Conservation (phyloP, 2,329 filamentous ascomycete genomes). For the Neoscytalidium dimidiatum region DNA sequence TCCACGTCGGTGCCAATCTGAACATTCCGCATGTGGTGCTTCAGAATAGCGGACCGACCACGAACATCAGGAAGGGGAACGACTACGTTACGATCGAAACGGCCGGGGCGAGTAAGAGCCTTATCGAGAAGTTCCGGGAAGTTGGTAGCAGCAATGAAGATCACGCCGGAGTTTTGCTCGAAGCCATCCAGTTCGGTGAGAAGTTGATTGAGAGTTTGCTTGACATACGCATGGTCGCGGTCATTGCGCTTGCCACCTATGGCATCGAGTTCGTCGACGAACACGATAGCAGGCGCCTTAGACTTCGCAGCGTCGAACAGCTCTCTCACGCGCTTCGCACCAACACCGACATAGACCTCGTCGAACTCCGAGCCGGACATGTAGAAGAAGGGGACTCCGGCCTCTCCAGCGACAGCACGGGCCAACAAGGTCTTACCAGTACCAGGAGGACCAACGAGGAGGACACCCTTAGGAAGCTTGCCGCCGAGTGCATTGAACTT, state of each 20-base stretch:
- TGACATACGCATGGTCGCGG: constrained; percentile 89
- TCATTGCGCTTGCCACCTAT: constrained; percentile 94
- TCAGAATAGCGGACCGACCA: constrained; percentile 87
- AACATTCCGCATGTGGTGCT: constrained; percentile 92
- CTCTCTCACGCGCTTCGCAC: constrained; percentile 92
- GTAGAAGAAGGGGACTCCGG: constrained; percentile 98
- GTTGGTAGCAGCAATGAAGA: constrained; percentile 95
- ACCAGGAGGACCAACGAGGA: constrained; percentile 92
- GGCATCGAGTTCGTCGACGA: constrained; percentile 92
- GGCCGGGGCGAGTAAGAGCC: constrained; percentile 87
- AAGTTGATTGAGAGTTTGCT: constrained; percentile 96
- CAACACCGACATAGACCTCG: constrained; percentile 96
- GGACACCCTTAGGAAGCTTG: constrained; percentile 94
- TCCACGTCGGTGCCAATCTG: constrained; percentile 80
- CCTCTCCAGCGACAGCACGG: constrained; percentile 92
- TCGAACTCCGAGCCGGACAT: constrained; percentile 99
- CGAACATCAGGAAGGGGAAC: constrained; percentile 91
- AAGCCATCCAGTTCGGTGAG: constrained; percentile 97
- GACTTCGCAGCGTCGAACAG: constrained; percentile 80
- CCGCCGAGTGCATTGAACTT: constrained; percentile 92
- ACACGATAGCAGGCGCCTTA: constrained; percentile 91
- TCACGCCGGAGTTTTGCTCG: constrained; percentile 89
- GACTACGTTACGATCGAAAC: constrained; percentile 90
- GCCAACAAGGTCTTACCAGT: constrained; percentile 97
- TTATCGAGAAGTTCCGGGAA: constrained; percentile 94